Percentiles rank a stretch among this genome's conserved stretches.
Evolutionary conservation across 805 yeast genomes (phyloP).

Genomic region (Yarrowia deformans): DNA sequence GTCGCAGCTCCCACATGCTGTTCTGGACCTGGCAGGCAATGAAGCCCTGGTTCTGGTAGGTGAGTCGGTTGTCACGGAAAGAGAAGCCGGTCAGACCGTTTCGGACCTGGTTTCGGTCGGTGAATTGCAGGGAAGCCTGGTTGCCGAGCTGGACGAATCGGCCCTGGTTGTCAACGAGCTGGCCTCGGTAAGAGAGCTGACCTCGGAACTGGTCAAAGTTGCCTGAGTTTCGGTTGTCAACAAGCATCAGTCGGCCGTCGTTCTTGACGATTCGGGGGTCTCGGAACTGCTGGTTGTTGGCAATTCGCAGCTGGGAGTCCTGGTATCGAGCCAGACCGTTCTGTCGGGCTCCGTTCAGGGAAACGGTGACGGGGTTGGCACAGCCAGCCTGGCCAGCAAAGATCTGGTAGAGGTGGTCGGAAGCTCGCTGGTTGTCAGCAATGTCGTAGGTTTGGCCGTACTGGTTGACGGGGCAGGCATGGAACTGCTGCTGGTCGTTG

Average conservation of each 20-base stretch:
- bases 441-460: constrained; percentile 7
- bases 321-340: constrained; percentile 22
- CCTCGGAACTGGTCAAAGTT: constrained; percentile 28
- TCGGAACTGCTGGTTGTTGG: constrained; percentile 10
- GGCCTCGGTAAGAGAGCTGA: constrained; percentile 31
- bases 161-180: constrained; percentile 29
- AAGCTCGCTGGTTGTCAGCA: constrained; percentile 10
- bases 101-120: constrained; percentile 31
- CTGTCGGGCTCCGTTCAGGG: constrained; percentile 8
- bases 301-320: constrained; percentile 26
- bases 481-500: constrained; percentile 21
- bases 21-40: constrained; percentile 18
- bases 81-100: constrained; percentile 21
- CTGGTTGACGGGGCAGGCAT: constrained; percentile 29
- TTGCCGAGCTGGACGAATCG: constrained; percentile 30
- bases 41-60: constrained; percentile 28
- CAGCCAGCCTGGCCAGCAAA: constrained; percentile 10
- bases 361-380: constrained; percentile 8
- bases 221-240: constrained; percentile 11
- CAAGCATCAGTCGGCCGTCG: constrained; percentile 24
- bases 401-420: constrained; percentile 16
- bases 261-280: constrained; percentile 15
- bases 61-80: constrained; percentile 13
- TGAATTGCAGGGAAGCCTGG: constrained; percentile 21
- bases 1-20: constrained; percentile 27